Conservation (phyloP, 495 filamentous ascomycete species). For the Penicillium lagena region DNA sequence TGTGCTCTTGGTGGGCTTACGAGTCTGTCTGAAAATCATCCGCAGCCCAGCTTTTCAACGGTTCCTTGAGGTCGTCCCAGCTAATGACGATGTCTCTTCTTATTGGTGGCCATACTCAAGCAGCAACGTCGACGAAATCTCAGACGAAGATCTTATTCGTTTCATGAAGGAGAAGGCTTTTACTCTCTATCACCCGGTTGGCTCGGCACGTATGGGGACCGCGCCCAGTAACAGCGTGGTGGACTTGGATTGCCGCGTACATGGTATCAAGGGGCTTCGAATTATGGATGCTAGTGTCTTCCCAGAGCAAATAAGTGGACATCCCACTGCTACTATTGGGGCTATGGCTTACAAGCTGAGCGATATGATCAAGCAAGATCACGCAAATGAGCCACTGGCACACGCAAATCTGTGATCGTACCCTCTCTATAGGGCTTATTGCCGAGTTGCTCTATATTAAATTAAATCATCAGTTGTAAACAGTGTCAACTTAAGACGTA, state of each 20-base stretch:
- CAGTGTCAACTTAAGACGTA: too few species aligned
- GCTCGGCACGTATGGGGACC: constrained; percentile 17
- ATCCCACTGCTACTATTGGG: constrained; percentile 14
- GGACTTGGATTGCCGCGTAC: constrained; percentile 40
- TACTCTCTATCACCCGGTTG: constrained; percentile 18
- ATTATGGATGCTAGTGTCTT: constrained; percentile 34
- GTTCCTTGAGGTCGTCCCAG: constrained; percentile 9
- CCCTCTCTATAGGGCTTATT: too few species aligned
- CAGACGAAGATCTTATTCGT: constrained; percentile 15
- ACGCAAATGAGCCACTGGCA: neutral
- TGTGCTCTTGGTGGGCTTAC: constrained; percentile 11
- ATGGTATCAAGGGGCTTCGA: constrained; percentile 39
- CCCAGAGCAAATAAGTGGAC: constrained; percentile 19
- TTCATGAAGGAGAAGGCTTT: constrained; percentile 20
- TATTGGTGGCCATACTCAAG: constrained; percentile 22
- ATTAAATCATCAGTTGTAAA: too few species aligned
- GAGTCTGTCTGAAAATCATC: constrained; percentile 11
- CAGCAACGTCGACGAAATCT: constrained; percentile 13
- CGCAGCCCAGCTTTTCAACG: constrained; percentile 11
- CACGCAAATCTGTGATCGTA: neutral
- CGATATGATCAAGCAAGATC: constrained; percentile 8
- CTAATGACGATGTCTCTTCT: constrained; percentile 11
- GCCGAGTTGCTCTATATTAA: too few species aligned
- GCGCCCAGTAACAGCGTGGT: constrained; percentile 31
- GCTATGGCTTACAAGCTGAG: constrained; percentile 17